A percentile compares a stretch with the other conserved stretches of the same genome.
Evolutionary conservation across 306 rosid genomes (phyloP).

Genomic region (Pterocarpus santalinus): DNA sequence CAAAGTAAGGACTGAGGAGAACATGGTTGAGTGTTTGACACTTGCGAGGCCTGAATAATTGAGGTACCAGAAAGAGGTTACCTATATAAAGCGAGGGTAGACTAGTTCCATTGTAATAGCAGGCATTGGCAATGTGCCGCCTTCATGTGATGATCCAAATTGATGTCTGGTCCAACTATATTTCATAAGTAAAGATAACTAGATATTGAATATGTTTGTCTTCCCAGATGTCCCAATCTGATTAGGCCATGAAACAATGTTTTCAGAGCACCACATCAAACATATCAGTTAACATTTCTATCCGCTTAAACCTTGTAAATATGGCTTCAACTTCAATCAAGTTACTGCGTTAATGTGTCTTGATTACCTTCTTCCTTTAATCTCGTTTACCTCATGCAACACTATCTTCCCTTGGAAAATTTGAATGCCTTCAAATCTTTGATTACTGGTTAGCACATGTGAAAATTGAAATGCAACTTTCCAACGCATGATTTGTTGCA

Average conservation of each 20-base stretch:
- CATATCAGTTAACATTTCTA: conserved; percentile 3
- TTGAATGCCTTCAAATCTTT: conserved; percentile 6
- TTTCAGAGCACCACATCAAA: conserved; percentile 21
- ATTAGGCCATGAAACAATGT: background rate
- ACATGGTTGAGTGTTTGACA: conserved; percentile 1
- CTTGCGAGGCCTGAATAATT: conserved; percentile 11
- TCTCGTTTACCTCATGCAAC: background rate
- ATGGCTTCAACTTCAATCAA: conserved; percentile 29
- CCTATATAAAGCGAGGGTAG: background rate
- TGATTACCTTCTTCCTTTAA: conserved; percentile 29
- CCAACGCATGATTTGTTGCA: background rate
- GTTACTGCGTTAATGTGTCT: background rate
- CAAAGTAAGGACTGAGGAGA: background rate
- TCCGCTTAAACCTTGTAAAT: background rate
- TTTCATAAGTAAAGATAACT: conserved; percentile 14
- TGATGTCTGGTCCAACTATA: conserved; percentile 22
- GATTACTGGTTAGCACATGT: conserved; percentile 11
- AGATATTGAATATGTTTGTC: background rate
- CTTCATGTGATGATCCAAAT: background rate
- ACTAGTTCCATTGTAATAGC: background rate
- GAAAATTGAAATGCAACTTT: conserved; percentile 20
- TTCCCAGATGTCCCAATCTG: background rate
- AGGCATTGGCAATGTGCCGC: background rate
- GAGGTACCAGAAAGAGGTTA: background rate
- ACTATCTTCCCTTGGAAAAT: conserved; percentile 15